Conservation (phyloP, 306 rosid species). For the Oemleria cerasiformis region DNA sequence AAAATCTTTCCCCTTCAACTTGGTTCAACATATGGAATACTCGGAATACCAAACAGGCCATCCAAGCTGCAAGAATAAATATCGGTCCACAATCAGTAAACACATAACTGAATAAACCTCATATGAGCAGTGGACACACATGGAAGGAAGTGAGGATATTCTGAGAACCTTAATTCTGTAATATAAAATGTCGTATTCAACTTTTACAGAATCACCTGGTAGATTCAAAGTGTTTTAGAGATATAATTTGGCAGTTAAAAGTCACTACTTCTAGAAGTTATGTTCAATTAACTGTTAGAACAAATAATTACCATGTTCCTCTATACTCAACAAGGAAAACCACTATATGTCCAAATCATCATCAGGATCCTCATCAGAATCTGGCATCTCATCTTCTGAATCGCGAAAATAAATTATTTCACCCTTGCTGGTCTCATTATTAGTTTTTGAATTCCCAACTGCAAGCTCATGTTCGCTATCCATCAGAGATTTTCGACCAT, state of each 20-base stretch:
- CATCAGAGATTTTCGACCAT: slow-evolving; percentile 66
- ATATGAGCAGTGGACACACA: too few species aligned
- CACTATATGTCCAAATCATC: slow-evolving; percentile 86
- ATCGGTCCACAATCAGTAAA: neutral
- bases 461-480: slow-evolving; percentile 40
- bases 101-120: neutral
- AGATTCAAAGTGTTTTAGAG: neutral
- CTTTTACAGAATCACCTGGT: neutral
- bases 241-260: neutral
- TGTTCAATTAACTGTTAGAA: neutral
- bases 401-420: slow-evolving; percentile 89
- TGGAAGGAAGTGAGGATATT: neutral
- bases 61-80: neutral
- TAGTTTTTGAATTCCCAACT: slow-evolving; percentile 26
- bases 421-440: slow-evolving; percentile 57
- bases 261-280: neutral
- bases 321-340: neutral
- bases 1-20: neutral
- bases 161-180: neutral
- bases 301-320: slow-evolving; percentile 8
- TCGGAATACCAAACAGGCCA: neutral
- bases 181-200: neutral
- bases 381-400: slow-evolving; percentile 97
- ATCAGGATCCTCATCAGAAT: slow-evolving; percentile 97
- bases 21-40: neutral